A percentile compares a stretch with the other conserved stretches of the same genome.
Conservation (phyloP, 139 green algal species). For the Coccomyxa sp. region DNA sequence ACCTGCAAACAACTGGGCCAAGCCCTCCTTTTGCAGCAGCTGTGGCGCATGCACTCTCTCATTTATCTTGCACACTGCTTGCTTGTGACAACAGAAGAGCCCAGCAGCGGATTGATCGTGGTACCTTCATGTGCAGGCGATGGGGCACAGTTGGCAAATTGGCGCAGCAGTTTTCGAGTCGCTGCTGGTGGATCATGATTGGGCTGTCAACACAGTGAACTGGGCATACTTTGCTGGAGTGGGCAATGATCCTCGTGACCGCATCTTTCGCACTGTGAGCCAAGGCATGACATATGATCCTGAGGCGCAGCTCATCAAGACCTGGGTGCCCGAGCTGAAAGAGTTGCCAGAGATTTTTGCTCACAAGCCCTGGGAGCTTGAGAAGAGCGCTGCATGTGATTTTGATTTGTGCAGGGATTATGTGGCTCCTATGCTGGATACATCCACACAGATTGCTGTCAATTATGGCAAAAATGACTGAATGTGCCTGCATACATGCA, state of each 20-base stretch:
- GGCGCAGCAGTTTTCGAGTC: slow-evolving; percentile 11
- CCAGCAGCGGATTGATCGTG: too few relatives aligned
- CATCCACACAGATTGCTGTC: not conserved
- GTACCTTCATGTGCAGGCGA: not conserved
- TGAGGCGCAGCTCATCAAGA: slow-evolving; percentile 23
- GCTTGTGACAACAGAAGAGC: too few relatives aligned
- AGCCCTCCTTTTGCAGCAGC: not conserved
- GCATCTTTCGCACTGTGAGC: slow-evolving; percentile 49
- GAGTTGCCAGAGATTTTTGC: not conserved
- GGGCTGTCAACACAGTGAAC: slow-evolving; percentile 65
- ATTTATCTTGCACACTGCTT: not conserved
- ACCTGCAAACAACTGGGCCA: not conserved
- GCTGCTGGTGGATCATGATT: slow-evolving; percentile 71
- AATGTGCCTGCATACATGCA: too few relatives aligned
- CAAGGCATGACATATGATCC: slow-evolving; percentile 57
- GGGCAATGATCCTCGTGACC: slow-evolving; percentile 45
- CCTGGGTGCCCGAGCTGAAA: slow-evolving; percentile 4
- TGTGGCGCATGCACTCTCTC: not conserved
- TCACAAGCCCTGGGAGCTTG: slow-evolving; percentile 21
- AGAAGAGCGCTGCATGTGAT: not conserved
- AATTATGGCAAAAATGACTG: not conserved
- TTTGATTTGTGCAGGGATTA: not conserved
- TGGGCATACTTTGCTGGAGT: slow-evolving; percentile 52
- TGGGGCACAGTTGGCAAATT: not conserved
- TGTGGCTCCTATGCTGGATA: not conserved